phyloP scores from a whole-genome alignment of 2,329 filamentous ascomycete species.

The Phaeosphaeriaceae sp. region DNA sequence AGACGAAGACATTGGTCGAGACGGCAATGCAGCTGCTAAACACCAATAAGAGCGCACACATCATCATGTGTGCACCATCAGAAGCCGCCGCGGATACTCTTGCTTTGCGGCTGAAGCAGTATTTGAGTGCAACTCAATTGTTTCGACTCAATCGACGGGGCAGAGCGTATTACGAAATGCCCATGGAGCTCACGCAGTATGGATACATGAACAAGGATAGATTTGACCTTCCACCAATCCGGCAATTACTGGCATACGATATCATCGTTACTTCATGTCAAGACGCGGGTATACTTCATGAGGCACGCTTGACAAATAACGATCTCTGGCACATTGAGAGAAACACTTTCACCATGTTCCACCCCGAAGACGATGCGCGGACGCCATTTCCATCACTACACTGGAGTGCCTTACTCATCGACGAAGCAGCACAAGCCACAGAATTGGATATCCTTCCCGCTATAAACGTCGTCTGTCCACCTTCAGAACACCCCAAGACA shows the following conservation, averaged over 20 bases:
- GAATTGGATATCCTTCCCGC: slow-evolving; percentile 53
- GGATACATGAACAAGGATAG: slow-evolving; percentile 50
- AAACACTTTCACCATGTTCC: slow-evolving; percentile 39
- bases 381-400: slow-evolving; percentile 36
- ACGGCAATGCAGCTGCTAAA: slow-evolving; percentile 46
- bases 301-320: slow-evolving; percentile 52
- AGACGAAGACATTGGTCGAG: slow-evolving; percentile 60
- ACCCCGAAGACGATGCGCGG: slow-evolving; percentile 29
- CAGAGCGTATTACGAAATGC: slow-evolving; percentile 53
- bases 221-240: slow-evolving; percentile 51
- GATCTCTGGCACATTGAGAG: slow-evolving; percentile 49
- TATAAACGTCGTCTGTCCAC: slow-evolving; percentile 50
- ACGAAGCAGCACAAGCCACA: slow-evolving; percentile 56
- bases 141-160: slow-evolving; percentile 53
- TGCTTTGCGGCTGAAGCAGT: slow-evolving; percentile 46
- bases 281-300: slow-evolving; percentile 51
- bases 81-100: slow-evolving; percentile 56
- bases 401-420: slow-evolving; percentile 54
- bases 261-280: slow-evolving; percentile 54
- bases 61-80: slow-evolving; percentile 56
- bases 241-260: slow-evolving; percentile 49
- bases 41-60: slow-evolving; percentile 33
- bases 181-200: slow-evolving; percentile 47
- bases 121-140: slow-evolving; percentile 47
- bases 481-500: slow-evolving; percentile 26